A percentile compares a stretch with the other conserved stretches of the same genome.
These are phyloP conservation scores for Kickxella alabastrina DNA, from an alignment of 192 early-diverging fungal genomes.

Conservation along the genomic window DNA sequence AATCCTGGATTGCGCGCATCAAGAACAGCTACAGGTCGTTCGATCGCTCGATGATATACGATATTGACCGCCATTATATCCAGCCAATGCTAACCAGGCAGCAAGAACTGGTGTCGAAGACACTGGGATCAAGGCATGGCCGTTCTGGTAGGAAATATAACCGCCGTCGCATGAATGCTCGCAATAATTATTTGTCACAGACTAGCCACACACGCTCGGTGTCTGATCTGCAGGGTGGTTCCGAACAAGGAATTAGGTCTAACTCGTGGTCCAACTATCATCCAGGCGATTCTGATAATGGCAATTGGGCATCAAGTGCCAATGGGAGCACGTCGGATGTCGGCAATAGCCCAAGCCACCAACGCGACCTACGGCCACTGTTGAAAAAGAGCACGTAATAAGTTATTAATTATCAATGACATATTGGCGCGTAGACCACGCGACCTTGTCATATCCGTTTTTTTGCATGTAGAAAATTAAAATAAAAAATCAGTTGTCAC, in stretches of 20 bases:
- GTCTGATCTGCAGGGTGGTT: too few relatives aligned
- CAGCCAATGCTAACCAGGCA: constrained; percentile 37
- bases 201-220: too few relatives aligned
- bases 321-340: constrained; percentile 20
- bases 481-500: too few relatives aligned
- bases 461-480: too few relatives aligned
- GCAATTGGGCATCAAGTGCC: constrained; percentile 19
- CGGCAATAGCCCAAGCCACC: not conserved
- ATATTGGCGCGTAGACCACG: too few relatives aligned
- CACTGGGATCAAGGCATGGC: too few relatives aligned
- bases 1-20: constrained; percentile 38
- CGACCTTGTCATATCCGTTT: too few relatives aligned
- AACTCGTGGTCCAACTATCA: constrained; percentile 17
- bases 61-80: constrained; percentile 42
- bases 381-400: constrained; percentile 27
- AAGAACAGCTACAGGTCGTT: constrained; percentile 39
- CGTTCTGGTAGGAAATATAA: too few relatives aligned
- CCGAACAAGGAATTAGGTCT: too few relatives aligned
- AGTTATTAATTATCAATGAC: too few relatives aligned
- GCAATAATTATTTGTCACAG: too few relatives aligned
- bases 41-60: constrained; percentile 43
- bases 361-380: constrained; percentile 10
- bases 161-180: too few relatives aligned
- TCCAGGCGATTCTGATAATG: constrained; percentile 7
- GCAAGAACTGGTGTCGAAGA: constrained; percentile 2